Base-by-base conservation (phyloP, 2,329 filamentous ascomycete genomes). In the Didymella sp. region DNA sequence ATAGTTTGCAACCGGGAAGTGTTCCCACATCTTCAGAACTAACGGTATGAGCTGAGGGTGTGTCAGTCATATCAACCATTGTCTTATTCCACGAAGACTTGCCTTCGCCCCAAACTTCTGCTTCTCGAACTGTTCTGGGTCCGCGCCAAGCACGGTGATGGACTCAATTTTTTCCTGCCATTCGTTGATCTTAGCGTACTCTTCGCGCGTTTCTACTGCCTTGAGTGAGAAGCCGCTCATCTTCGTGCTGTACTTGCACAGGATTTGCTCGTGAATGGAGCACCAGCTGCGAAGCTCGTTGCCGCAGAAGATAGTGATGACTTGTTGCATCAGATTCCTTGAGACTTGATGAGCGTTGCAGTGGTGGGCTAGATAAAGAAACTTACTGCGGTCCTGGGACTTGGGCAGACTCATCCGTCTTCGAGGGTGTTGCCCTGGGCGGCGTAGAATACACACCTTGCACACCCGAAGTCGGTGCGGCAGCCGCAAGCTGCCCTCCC, bases 241-340 rank as follows among this genome's bases (percentile, higher is more conserved):
- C 9, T 31, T 37, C 21, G 22, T 40, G 33, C 69, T 71, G 46
- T 66, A 37, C 12, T 48, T 44, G 31, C 58, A 57, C 0, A 71
- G 42, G 0, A 63, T 13, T 17, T 57, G 50, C 11, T 68, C 33
- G 19, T 66, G 62, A 2, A 67, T 31, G 1, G 41, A 40, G 13
- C 45, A 43, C 19, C 51, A 55, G 5, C 33, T 22, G 5, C 27
- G 33, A 5, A 67, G 51, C 5, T 61, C 22, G 0, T 51, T 19
- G 2, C 65, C 68, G 22, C 50, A 66, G 17, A 61, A 46, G 11
- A 71, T 43, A 2, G 49, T 64, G 8, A 68, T 51, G 11, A 56
- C 46, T 0, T 60, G 61, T 6, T 60, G 38, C 50, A 64, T 59
- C 1, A 60, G 50, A 12, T 38, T 19, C 5, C 24, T 56, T 42